Evolutionary conservation across 2,329 filamentous ascomycete species (phyloP).

Genomic region (Seiridium unicorne): DNA sequence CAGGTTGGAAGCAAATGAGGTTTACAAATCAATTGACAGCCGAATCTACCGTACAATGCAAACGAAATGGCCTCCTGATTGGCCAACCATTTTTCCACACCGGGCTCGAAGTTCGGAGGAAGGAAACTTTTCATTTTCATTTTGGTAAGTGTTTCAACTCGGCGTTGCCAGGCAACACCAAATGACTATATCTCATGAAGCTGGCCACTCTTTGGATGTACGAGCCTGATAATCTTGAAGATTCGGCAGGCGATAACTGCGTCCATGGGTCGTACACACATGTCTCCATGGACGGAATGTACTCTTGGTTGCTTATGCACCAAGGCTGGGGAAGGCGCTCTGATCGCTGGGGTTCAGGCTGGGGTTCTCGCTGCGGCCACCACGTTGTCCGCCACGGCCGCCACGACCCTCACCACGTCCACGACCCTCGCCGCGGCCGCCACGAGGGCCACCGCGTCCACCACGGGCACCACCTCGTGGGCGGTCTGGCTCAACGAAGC

Average conservation of each 20-base stretch:
- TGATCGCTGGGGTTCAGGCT: conserved; percentile 57
- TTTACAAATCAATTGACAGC: background rate
- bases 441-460: conserved; percentile 37
- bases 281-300: conserved; percentile 14
- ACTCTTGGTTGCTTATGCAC: conserved; percentile 38
- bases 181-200: background rate
- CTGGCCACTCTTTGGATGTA: background rate
- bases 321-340: conserved; percentile 61
- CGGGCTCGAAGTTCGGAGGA: conserved; percentile 17
- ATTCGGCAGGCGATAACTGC: conserved; percentile 8
- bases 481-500: conserved; percentile 71
- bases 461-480: conserved; percentile 51
- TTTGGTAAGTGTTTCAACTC: background rate
- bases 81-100: conserved; percentile 20
- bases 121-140: conserved; percentile 28
- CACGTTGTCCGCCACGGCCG: conserved; percentile 50
- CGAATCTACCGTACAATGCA: conserved; percentile 26
- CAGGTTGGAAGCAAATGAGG: too few species aligned
- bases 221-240: background rate
- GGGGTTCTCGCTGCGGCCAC: conserved; percentile 41
- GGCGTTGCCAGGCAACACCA: background rate
- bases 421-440: conserved; percentile 44
- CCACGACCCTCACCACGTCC: conserved; percentile 48
- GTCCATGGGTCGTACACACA: conserved; percentile 13
- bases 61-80: conserved; percentile 21